Evolutionary conservation across 2,329 filamentous ascomycete genomes (phyloP).

Genomic region (Triangularia verruculosa): DNA sequence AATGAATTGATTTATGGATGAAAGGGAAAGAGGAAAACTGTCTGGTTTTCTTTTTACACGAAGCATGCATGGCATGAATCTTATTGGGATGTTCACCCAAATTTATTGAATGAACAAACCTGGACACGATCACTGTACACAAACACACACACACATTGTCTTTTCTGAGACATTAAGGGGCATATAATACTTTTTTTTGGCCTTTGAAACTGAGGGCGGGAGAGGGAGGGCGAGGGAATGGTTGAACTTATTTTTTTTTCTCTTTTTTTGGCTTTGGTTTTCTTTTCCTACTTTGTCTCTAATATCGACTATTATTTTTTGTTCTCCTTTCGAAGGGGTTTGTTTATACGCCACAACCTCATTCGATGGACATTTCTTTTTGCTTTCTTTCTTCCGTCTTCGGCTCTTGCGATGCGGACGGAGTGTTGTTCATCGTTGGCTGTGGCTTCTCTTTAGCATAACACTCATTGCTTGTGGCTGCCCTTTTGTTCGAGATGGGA

Average conservation of each 20-base stretch:
- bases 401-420: neutral
- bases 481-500: neutral
- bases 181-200: neutral
- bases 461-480: neutral
- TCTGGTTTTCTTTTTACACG: neutral
- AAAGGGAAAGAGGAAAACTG: neutral
- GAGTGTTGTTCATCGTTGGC: neutral
- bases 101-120: neutral
- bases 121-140: neutral
- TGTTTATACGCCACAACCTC: neutral
- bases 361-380: neutral
- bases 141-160: neutral
- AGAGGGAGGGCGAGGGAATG: neutral
- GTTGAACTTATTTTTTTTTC: neutral
- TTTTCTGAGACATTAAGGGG: neutral
- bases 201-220: neutral
- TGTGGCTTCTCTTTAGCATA: neutral
- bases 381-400: neutral
- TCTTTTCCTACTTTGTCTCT: neutral
- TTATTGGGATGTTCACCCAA: neutral
- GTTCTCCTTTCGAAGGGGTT: neutral
- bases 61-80: neutral
- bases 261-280: neutral
- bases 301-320: neutral
- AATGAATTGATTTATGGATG: constrained; percentile 13